Conservation (phyloP, 139 green algal species). For the Parachlorella kessleri region DNA sequence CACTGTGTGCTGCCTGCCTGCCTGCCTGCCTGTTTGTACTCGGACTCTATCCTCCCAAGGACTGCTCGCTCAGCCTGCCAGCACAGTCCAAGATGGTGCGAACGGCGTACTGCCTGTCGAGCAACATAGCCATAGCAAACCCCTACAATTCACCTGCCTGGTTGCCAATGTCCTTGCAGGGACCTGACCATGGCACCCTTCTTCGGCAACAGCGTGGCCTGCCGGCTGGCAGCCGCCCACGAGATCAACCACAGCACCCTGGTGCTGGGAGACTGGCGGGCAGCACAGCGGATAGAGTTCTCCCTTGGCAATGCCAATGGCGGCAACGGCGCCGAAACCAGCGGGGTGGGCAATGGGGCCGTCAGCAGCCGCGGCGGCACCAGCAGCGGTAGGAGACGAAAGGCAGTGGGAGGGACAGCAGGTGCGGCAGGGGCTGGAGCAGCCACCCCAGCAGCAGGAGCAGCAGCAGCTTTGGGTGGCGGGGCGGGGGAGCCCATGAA, state of each 20-base stretch:
- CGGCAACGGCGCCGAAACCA: background rate
- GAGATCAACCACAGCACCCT: constrained; percentile 42
- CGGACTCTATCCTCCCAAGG: no score
- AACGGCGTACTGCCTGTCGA: no score
- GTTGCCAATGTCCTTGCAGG: constrained; percentile 12
- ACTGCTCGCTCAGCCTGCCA: no score
- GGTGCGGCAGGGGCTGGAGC: no score
- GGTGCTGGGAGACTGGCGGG: constrained; percentile 50
- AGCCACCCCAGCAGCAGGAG: background rate
- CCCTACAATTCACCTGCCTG: background rate
- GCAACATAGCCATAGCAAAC: no score
- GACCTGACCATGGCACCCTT: constrained; percentile 50
- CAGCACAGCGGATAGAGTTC: constrained; percentile 53
- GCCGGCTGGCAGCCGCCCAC: constrained; percentile 20
- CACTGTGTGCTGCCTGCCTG: no score
- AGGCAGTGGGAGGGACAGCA: background rate
- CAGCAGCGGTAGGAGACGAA: background rate
- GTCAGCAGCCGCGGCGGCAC: background rate
- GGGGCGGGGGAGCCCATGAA: constrained; percentile 7
- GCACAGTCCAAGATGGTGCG: no score
- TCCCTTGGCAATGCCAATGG: background rate
- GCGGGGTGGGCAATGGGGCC: background rate
- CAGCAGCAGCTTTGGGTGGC: background rate
- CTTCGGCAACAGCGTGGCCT: constrained; percentile 55
- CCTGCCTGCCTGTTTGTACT: no score